Base-by-base conservation (phyloP, 1,139 yeast genomes). In the Geotrichum macrosporum region DNA sequence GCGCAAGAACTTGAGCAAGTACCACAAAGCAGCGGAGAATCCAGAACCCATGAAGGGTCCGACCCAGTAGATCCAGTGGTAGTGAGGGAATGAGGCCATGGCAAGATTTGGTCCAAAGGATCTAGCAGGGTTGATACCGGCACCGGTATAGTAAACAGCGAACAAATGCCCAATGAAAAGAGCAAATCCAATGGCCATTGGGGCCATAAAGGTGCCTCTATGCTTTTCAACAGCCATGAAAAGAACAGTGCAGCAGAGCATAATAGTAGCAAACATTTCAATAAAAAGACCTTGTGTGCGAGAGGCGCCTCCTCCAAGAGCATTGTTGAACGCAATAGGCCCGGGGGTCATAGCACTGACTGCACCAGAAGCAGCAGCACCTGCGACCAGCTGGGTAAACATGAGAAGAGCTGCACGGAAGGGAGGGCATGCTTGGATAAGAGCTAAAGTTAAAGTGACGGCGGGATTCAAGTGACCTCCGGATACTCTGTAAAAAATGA, bases 381-480 rank as follows among this genome's bases (percentile, higher is more conserved):
- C 95, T 46, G 83, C 95, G 63, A 85, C 67, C 60, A 86, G 66
- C 70, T 87, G 95, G 39, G 89, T 61, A 48, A 80, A 45, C 67
- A 77, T 68, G 80, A 83, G 78, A 48, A 84, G 64, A 34, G 71
- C 66, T 56, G 85, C 92, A 65, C 94, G 78, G 34, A 81, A 51
- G 48, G 92, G 88, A 37, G 86, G 76, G 53, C 84, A 74, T 46
- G 88, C 94, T 54, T 84, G 76, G 22, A 84, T 83, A 44, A 83
- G 69, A 18, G 80, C 75, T 62, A 86, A 71, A 31, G 92, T 72
- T 46, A 85, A 71, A 31, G 95, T 81, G 41, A 87, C 95, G 43
- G 94, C 89, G 9, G 96, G 96, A 71, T 87, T 87, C 64, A 86
- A 76, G 68, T 85, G 85, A 70, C 94, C 95, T 62, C 95, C 95